These are phyloP conservation scores for Pseudomonodictys pantanalensis DNA, from an alignment of 495 filamentous ascomycete genomes.

Conservation along the genomic window DNA sequence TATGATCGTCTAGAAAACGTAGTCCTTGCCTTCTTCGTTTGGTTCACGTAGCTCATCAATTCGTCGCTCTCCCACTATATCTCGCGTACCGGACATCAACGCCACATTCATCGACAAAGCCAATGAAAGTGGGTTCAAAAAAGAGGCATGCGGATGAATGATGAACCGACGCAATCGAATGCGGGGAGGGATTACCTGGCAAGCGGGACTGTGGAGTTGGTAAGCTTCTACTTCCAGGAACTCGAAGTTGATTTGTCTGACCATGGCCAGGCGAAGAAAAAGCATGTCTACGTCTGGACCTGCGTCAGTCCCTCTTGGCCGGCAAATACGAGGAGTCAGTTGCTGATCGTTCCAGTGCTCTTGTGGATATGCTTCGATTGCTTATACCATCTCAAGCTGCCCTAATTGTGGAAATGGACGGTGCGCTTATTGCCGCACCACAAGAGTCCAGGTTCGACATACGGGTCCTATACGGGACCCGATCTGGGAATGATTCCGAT, in stretches of 20 bases:
- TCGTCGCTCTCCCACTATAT: no score
- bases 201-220: neutral
- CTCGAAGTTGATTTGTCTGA: neutral
- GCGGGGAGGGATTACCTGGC: neutral
- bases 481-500: no score
- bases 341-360: neutral
- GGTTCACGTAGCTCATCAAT: no score
- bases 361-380: conserved; percentile 4
- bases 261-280: conserved; percentile 1
- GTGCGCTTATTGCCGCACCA: conserved; percentile 15
- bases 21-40: no score
- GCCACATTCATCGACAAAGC: no score
- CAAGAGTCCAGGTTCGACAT: neutral
- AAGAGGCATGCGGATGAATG: no score
- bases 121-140: no score
- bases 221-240: neutral
- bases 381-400: neutral
- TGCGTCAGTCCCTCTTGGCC: neutral
- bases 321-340: neutral
- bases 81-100: no score
- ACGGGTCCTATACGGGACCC: no score
- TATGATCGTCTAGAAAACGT: no score
- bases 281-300: conserved; percentile 3
- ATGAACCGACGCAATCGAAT: no score
- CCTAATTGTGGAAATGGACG: conserved; percentile 4